Evolutionary conservation across 2,329 filamentous ascomycete genomes (phyloP), one percentile per base, ranked within the genome.

Genomic region (Bretziella fagacearum): DNA sequence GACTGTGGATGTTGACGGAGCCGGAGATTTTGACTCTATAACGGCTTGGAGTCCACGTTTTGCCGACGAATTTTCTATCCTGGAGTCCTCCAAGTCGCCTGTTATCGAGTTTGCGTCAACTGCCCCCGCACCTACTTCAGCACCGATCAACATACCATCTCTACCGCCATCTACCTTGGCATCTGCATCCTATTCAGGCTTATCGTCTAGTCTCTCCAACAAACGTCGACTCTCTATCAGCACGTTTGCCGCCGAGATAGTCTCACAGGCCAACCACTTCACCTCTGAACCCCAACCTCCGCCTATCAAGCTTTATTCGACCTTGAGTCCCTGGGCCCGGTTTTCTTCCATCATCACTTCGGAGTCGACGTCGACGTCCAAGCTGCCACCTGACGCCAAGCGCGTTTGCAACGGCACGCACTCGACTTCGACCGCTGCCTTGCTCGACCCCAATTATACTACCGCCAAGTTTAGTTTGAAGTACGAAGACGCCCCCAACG

Each of bases 201-300:
- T 27, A 18, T 72, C 74, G 47, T 70, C 65, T 27, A 69, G 71
- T 8, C 29, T 48, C 11, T 33, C 44, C 17, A 20, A 35, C 4
- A 51, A 51, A 20, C 49, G 45, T 13, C 40, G 45, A 26, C 45
- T 47, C 6, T 47, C 49, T 3, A 44, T 18, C 22, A 51, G 23
- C 48, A 64, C 64, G 50, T 57, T 71, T 52, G 65, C 67, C 41
- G 62, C 61, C 49, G 69, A 73, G 53, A 67, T 73, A 54, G 66
- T 69, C 57, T 68, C 76, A 57, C 75, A 81, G 73, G 71, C 68
- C 55, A 76, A 74, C 54, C 71, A 79, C 57, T 70, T 74, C 55
- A 71, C 71, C 36, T 63, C 70, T 36, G 67, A 68, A 54, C 63
- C 66, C 13, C 70, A 63, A 55, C 60, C 79, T 48, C 72, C 75